A percentile compares a stretch with the other conserved stretches of the same genome.
phyloP scores from a whole-genome alignment of 2,329 filamentous ascomycete genomes.

The Penicillium sp. region DNA sequence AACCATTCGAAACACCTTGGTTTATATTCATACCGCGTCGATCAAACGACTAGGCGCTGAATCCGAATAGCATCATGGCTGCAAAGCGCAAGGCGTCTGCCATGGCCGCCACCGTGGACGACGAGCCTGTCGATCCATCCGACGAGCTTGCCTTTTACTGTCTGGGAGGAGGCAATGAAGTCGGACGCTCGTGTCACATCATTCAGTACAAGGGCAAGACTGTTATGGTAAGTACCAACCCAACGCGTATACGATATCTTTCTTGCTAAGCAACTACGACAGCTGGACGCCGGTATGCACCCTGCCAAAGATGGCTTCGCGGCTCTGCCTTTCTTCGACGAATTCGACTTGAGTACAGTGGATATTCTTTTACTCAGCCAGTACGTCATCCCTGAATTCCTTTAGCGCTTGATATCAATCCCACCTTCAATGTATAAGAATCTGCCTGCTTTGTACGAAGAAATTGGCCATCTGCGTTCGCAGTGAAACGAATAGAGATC shows the following conservation, averaged over 20 bases:
- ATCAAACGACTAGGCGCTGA: background rate
- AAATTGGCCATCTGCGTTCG: constrained; percentile 4
- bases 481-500: constrained; percentile 3
- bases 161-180: constrained; percentile 92
- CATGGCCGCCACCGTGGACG: constrained; percentile 61
- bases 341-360: constrained; percentile 95
- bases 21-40: too few relatives aligned
- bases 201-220: constrained; percentile 99
- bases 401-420: background rate
- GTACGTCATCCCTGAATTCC: constrained; percentile 61
- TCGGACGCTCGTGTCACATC: constrained; percentile 94
- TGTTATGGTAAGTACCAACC: constrained; percentile 70
- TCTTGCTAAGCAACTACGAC: constrained; percentile 16
- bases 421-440: background rate
- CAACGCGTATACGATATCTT: background rate
- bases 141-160: constrained; percentile 95
- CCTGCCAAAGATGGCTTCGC: constrained; percentile 93
- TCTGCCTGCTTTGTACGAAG: constrained; percentile 16
- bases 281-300: constrained; percentile 97
- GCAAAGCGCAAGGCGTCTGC: constrained; percentile 83
- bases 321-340: constrained; percentile 93
- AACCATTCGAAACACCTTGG: background rate
- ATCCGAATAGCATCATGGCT: constrained; percentile 60
- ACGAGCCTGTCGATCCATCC: constrained; percentile 86
- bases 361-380: constrained; percentile 98